These are phyloP conservation scores for Flaveria floridana DNA, from an alignment of 140 eudicot species.

Conservation along the genomic window DNA sequence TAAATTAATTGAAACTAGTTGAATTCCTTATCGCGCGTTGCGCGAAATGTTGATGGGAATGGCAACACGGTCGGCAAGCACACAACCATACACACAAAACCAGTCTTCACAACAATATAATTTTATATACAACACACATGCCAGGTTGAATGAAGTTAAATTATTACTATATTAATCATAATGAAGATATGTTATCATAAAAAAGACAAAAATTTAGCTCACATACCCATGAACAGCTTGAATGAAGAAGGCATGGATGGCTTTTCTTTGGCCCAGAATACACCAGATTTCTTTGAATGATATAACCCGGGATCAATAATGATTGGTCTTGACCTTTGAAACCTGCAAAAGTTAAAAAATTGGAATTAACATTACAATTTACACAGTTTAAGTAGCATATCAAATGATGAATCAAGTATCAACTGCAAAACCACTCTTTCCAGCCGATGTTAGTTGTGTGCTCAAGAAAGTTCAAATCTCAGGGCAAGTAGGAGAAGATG, in stretches of 20 bases:
- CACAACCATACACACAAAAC: no score
- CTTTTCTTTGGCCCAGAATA: conserved; percentile 96
- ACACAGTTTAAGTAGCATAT: background rate
- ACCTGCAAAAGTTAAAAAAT: conserved; percentile 44
- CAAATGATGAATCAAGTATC: conserved; percentile 27
- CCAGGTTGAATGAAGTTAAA: background rate
- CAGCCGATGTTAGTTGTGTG: conserved; percentile 94
- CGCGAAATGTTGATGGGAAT: no score
- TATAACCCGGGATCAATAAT: conserved; percentile 90
- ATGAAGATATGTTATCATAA: conserved; percentile 3
- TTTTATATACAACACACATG: no score
- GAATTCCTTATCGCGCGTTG: no score
- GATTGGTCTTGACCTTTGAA: conserved; percentile 82
- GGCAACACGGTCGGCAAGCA: no score
- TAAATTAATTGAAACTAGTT: no score
- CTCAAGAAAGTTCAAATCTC: conserved; percentile 89
- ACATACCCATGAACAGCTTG: conserved; percentile 79
- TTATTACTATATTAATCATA: no score
- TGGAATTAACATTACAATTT: background rate
- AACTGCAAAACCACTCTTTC: conserved; percentile 74
- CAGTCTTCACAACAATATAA: no score
- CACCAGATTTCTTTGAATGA: conserved; percentile 85
- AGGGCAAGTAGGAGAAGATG: conserved; percentile 93
- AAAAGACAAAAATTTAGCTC: background rate
- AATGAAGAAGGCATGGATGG: conserved; percentile 90